Percentiles rank a stretch among this genome's conserved stretches.
Conservation (phyloP, 2,329 filamentous ascomycete genomes). For the Verticillium dahliae region DNA sequence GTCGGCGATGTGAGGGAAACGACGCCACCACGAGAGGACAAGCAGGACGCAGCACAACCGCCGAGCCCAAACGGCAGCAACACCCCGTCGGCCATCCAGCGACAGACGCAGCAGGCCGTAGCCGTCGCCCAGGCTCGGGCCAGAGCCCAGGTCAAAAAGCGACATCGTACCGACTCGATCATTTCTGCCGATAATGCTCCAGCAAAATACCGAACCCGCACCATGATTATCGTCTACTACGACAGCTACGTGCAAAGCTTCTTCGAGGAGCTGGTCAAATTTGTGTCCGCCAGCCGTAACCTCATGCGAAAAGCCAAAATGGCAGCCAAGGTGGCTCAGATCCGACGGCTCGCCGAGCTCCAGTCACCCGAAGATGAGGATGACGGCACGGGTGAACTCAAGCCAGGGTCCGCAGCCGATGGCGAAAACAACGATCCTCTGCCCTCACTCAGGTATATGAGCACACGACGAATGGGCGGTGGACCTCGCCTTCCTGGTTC, state of each 20-base stretch:
- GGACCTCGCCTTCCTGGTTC: conserved; percentile 4
- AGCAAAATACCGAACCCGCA: conserved; percentile 60
- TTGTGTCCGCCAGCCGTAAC: conserved; percentile 74
- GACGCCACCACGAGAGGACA: conserved; percentile 2
- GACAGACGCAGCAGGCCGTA: conserved; percentile 37
- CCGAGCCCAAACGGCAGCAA: conserved; percentile 23
- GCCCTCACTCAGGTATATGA: conserved; percentile 33
- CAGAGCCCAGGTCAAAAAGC: conserved; percentile 41
- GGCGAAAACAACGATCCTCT: conserved; percentile 18
- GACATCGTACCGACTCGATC: conserved; percentile 44
- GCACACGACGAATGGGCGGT: conserved; percentile 22
- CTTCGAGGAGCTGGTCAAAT: conserved; percentile 77
- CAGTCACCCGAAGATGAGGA: conserved; percentile 45
- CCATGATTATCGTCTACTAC: conserved; percentile 84
- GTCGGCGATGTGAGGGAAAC: background rate
- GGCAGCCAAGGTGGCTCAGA: conserved; percentile 66
- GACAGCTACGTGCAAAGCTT: conserved; percentile 79
- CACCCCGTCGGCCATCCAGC: conserved; percentile 26
- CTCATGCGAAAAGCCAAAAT: conserved; percentile 82
- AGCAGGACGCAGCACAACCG: conserved; percentile 8
- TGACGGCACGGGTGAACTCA: conserved; percentile 23
- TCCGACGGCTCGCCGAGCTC: conserved; percentile 52
- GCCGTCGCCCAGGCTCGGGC: conserved; percentile 38
- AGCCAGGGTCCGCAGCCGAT: conserved; percentile 6
- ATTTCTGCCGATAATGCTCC: conserved; percentile 39